Conservation (phyloP, 2,329 filamentous ascomycete genomes). For the Bipolaris bicolor region DNA sequence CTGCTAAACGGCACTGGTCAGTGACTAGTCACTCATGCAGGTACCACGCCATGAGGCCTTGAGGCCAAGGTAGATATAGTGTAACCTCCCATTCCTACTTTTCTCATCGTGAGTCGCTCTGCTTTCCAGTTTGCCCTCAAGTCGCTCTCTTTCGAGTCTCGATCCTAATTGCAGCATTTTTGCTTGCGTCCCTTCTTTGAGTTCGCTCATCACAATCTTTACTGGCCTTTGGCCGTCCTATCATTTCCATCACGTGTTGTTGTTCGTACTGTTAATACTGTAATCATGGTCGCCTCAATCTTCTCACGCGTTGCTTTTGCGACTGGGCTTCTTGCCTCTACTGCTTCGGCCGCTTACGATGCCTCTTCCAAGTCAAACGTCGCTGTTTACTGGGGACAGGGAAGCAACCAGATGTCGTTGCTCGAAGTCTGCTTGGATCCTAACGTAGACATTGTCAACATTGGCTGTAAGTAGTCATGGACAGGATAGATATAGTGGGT, state of each 20-base stretch:
- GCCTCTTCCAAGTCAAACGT: constrained; percentile 55
- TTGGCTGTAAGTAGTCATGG: constrained; percentile 49
- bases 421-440: constrained; percentile 59
- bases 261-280: constrained; percentile 29
- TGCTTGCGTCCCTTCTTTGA: constrained; percentile 65
- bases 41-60: constrained; percentile 22
- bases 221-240: constrained; percentile 49
- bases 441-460: constrained; percentile 61
- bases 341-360: constrained; percentile 51
- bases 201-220: constrained; percentile 48
- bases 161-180: constrained; percentile 45
- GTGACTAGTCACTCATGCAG: constrained; percentile 33
- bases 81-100: constrained; percentile 40
- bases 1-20: constrained; percentile 27
- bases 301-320: constrained; percentile 42
- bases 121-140: constrained; percentile 26
- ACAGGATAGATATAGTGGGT: neutral
- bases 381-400: constrained; percentile 64
- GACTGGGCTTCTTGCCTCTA: constrained; percentile 44
- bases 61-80: constrained; percentile 26
- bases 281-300: constrained; percentile 48
- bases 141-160: constrained; percentile 42
- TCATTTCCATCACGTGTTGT: constrained; percentile 36
- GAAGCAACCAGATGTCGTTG: constrained; percentile 56
- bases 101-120: constrained; percentile 28